phyloP scores from a whole-genome alignment of 768 basidiomycete genomes.

The Ramaria sp. region DNA sequence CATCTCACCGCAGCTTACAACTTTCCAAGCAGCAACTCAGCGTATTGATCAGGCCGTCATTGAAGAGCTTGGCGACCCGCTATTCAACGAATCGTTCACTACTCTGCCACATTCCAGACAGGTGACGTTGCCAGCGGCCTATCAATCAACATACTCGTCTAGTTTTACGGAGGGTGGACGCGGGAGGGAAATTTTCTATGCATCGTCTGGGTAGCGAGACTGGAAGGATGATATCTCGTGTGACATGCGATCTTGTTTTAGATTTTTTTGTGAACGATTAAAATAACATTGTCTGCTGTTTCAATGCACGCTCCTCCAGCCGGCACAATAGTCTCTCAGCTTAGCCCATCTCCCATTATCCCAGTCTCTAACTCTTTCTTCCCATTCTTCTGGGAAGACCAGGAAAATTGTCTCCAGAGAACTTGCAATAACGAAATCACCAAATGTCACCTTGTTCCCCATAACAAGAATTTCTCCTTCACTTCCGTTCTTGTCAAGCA shows the following conservation, averaged over 20 bases:
- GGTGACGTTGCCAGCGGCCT: neutral
- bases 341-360: neutral
- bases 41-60: neutral
- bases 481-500: constrained; percentile 19
- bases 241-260: too few species aligned
- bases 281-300: neutral
- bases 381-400: neutral
- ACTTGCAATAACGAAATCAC: constrained; percentile 24
- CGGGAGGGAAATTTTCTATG: too few species aligned
- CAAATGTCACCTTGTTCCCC: constrained; percentile 27
- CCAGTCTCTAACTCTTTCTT: neutral
- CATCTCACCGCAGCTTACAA: too few species aligned
- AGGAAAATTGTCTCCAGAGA: neutral
- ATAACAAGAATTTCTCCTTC: constrained; percentile 24
- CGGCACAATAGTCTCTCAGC: neutral
- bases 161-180: neutral
- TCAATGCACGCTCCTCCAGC: too few species aligned
- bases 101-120: too few species aligned
- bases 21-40: too few species aligned
- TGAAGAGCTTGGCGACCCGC: neutral
- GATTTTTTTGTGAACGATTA: too few species aligned
- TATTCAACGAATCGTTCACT: too few species aligned
- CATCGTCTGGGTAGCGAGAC: too few species aligned
- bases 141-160: neutral
- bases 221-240: too few species aligned